phyloP scores from a whole-genome alignment of 306 rosid species.

The Crataegus laevigata region DNA sequence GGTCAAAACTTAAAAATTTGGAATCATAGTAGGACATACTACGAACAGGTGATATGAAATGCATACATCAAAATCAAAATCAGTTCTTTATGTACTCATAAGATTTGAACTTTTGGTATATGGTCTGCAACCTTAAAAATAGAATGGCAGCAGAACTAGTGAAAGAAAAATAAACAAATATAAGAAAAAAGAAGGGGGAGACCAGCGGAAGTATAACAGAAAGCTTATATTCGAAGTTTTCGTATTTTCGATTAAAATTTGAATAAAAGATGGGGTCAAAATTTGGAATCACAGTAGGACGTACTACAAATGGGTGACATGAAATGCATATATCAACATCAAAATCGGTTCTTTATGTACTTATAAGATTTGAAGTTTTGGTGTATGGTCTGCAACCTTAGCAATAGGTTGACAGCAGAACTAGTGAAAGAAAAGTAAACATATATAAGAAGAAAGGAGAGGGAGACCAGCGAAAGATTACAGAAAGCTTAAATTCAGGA shows the following conservation, averaged over 20 bases:
- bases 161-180: neutral
- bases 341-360: neutral
- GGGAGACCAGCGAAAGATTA: neutral
- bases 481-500: neutral
- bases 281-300: neutral
- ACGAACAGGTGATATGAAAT: neutral
- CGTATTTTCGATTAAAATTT: too few relatives aligned
- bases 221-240: neutral
- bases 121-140: neutral
- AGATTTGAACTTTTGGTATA: neutral
- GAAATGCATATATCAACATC: neutral
- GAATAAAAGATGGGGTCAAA: neutral
- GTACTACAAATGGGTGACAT: neutral
- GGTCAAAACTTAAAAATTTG: neutral
- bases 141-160: neutral
- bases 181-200: too few relatives aligned
- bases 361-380: neutral
- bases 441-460: too few relatives aligned
- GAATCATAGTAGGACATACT: neutral
- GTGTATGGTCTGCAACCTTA: neutral
- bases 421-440: neutral
- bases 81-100: neutral
- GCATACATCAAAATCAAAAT: neutral
- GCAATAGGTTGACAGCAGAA: neutral
- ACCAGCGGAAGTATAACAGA: neutral